Evolutionary conservation across 2,329 filamentous ascomycete species (phyloP), one percentile per base, ranked within the genome.

Genomic region (Uncinocarpus reesii): DNA sequence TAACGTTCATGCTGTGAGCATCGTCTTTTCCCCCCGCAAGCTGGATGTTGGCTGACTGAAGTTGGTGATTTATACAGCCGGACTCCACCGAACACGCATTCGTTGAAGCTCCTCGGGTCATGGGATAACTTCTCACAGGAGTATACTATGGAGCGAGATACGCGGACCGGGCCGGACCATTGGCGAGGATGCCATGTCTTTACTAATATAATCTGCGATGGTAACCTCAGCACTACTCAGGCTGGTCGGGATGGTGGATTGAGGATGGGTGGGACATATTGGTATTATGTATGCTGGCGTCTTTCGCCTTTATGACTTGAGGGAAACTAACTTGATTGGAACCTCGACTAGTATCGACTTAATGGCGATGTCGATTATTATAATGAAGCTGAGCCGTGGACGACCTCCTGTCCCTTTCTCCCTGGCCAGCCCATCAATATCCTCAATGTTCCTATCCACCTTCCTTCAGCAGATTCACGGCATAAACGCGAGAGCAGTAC

Each of bases 211-310:
- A 80, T 86, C 58, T 87, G 82, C 58, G 86, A 93, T 66, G 86
- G 87, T 49, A 75, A 82, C 52, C 63, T 72, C 42, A 65, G 71
- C 15, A 60, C 69, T 56, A 73, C 69, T 44, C 66, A 65, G 20
- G 68, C 72, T 28, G 79, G 78, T 57, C 78, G 86, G 58, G 78
- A 78, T 56, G 88, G 88, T 50, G 89, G 84, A 45, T 75, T 95
- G 55, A 92, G 84, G 66, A 95, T 95, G 85, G 89, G 89, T 37
- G 80, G 84, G 52, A 92, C 83, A 13, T 95, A 95, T 67, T 95
- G 90, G 76, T 96, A 94, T 73, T 95, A 92, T 69, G 87, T 93
- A 72, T 69, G 84, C 75, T 37, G 41, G 29, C 41, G 20, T 24
- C 35, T 24, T 41, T 42, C 36, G 43, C 24, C 29, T 49, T 15